Evolutionary conservation across 1,284 basidiomycete species (phyloP), one percentile per base, ranked within the genome.

Genomic region (Ganoderma resinaceum): DNA sequence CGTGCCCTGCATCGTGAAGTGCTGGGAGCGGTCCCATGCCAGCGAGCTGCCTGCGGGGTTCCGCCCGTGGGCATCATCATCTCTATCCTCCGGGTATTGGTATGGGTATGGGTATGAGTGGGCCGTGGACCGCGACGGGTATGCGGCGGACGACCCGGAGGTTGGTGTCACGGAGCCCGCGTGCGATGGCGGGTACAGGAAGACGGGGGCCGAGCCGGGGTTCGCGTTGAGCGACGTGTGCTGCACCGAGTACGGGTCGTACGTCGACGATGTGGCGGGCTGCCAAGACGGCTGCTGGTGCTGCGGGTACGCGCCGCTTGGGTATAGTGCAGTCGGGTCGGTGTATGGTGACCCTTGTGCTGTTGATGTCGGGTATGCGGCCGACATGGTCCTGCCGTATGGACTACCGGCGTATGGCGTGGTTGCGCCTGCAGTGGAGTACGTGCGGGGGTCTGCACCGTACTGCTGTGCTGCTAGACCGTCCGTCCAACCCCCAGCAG

Each of bases 231-330:
- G 37, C 37, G 37, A 26, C 1, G 58, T 37, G 37, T 60, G 58
- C 58, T 60, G 58, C 37, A 23, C 37, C 35, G 37, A 60, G 58
- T 60, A 60, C 4, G 58, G 37, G 58, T 60, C 58, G 37, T 40
- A n/a, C 23, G 58, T 29, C 58, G 58, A 18, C 16, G 55, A 5
- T 3, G 55, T 59, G 12, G 33, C 5, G 23, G 37, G 14, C 16
- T 31, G 29, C 35, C 26, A 37, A n/a, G 23, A 16, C 23, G 38
- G 14, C 14, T 60, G 37, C 14, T 23, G 57, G 3, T 26, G 31
- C 14, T 18, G 31, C 20, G 53, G 8, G 53, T 57, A 57, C 53
- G 53, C 29, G 29, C 11, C 46, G 16, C 18, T 37, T 3, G 58
- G 58, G 58, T 60, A 60, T 23, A 38, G 23, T 38, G 58, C 23